Base-by-base conservation (phyloP, 2,329 filamentous ascomycete species). In the Sclerotinia nivalis region DNA sequence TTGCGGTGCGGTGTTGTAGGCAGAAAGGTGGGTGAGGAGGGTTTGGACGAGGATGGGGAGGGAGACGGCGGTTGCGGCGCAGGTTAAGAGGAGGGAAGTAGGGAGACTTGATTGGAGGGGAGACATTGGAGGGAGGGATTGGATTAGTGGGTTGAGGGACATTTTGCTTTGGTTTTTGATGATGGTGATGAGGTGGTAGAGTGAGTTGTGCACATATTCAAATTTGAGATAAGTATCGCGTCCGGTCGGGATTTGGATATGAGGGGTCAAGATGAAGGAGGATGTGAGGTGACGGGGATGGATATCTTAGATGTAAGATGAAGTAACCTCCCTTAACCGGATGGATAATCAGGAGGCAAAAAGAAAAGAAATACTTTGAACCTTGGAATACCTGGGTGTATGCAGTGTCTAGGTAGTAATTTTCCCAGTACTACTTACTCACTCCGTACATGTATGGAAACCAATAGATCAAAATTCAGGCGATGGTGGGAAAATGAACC, bases 31-130 rank as follows among this genome's bases (percentile, higher is more conserved):
- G 66, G 82, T 82, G 73, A 82, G 81, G 69, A 83, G 77, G 72
- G 84, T 82, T 77, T 88, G 86, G 70, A 79, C 81, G 75, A 86
- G 80, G 73, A 89, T 83, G 74, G 86, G 82, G 71, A 87, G 78
- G 55, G 85, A 85, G 70, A 89, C 83, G 58, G 83, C 79, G 77
- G 88, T 82, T 72, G 87, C 87, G 79, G 86, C 86, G 78, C 88
- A 80, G 74, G 86, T 82, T 71, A 89, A 82, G 77, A 88, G 81
- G 74, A 87, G 72, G 72, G 47, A 76, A 69, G 65, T 77, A 22
- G 59, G 66, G 34, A 66, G 58, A 34, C 45, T 50, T 34, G 61
- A 13, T 28, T 64, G 61, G 15, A 64, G 61, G 15, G 61, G 61
- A 5, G 61, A 64, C 61, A 64, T 64, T 64, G 61, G 61, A 8